Conservation (phyloP, 192 early-diverging fungal species). For the Backusella liffmaniae region DNA sequence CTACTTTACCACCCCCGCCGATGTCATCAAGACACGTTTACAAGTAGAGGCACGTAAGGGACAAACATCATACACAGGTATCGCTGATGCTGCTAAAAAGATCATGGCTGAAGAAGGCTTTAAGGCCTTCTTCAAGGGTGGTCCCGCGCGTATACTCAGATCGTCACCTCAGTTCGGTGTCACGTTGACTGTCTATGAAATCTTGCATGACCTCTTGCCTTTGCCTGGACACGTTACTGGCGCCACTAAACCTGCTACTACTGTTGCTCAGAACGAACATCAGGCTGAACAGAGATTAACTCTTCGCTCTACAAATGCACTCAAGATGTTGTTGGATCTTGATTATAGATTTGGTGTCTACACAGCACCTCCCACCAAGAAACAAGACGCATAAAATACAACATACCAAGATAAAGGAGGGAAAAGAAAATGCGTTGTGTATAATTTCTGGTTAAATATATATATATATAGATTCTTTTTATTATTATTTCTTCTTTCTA, state of each 20-base stretch:
- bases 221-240: constrained; percentile 37
- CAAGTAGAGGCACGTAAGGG: constrained; percentile 92
- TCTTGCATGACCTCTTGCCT: constrained; percentile 71
- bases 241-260: constrained; percentile 1
- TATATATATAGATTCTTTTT: background rate
- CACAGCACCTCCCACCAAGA: background rate
- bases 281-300: constrained; percentile 16
- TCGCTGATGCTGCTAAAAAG: constrained; percentile 82
- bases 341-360: constrained; percentile 47
- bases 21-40: constrained; percentile 98
- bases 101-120: constrained; percentile 91
- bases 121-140: constrained; percentile 96
- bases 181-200: constrained; percentile 92
- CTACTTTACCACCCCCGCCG: constrained; percentile 95
- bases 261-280: background rate
- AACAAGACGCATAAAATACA: background rate
- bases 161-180: constrained; percentile 96
- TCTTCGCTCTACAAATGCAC: constrained; percentile 52
- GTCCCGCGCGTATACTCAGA: constrained; percentile 86
- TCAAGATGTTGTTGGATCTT: constrained; percentile 56
- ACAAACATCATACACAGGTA: constrained; percentile 84
- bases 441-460: background rate
- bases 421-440: background rate
- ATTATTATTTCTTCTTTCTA: no score
- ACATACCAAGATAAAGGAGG: background rate